Evolutionary conservation across 148 eudicot genomes (phyloP).

Genomic region (Rhododendron mucronatum): DNA sequence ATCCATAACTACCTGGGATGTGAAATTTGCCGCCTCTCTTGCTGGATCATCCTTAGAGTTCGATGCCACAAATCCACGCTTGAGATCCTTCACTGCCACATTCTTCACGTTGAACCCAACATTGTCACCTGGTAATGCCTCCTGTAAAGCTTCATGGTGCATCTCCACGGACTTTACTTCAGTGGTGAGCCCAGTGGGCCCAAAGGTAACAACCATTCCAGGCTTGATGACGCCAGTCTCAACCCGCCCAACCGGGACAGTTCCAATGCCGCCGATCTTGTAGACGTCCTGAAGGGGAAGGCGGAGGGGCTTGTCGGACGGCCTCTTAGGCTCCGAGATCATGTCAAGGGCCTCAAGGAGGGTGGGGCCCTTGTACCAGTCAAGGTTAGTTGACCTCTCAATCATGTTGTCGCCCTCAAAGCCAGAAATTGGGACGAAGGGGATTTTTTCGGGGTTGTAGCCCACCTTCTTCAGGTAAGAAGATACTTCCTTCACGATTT

Average conservation of each 20-base stretch:
- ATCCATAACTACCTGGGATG: slow-evolving; percentile 1
- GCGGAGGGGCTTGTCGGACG: slow-evolving; percentile 14
- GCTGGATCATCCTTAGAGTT: slow-evolving; percentile 15
- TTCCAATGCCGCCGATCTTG: slow-evolving; percentile 14
- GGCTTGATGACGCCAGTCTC: slow-evolving; percentile 6
- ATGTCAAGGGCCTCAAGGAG: slow-evolving; percentile 3
- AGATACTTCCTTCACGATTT: slow-evolving; percentile 15
- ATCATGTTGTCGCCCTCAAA: slow-evolving; percentile 13
- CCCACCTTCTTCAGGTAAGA: slow-evolving; percentile 16
- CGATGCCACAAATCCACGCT: slow-evolving; percentile 11
- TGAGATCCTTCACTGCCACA: slow-evolving; percentile 15
- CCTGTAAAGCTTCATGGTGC: slow-evolving; percentile 7
- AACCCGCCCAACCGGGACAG: slow-evolving; percentile 10
- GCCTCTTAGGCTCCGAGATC: slow-evolving; percentile 10
- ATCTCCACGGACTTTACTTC: slow-evolving; percentile 11
- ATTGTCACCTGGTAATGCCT: slow-evolving; percentile 10
- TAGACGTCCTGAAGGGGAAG: slow-evolving; percentile 13
- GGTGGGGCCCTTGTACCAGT: slow-evolving; percentile 17
- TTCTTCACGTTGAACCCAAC: slow-evolving; percentile 12
- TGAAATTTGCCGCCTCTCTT: slow-evolving; percentile 11
- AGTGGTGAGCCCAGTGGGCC: slow-evolving; percentile 12
- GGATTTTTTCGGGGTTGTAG: slow-evolving; percentile 8
- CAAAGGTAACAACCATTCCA: slow-evolving; percentile 10
- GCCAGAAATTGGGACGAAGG: slow-evolving; percentile 12
- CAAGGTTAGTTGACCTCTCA: slow-evolving; percentile 9